Conservation (phyloP, 805 yeast genomes). For the Kuraishia capsulata region DNA sequence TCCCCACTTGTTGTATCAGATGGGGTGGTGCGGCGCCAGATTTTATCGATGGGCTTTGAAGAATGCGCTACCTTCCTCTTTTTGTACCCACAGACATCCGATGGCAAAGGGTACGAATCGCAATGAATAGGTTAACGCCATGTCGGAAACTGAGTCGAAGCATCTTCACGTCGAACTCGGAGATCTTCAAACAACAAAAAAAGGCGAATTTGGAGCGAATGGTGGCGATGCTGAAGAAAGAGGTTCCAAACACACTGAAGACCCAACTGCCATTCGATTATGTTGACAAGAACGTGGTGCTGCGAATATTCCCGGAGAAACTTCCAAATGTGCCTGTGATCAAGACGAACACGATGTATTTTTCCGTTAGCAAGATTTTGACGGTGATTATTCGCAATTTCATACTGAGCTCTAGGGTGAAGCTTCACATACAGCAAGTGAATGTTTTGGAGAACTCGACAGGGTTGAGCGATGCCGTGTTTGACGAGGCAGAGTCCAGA, state of each 20-base stretch:
- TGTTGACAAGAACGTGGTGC: slow-evolving; percentile 35
- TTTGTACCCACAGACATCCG: no score
- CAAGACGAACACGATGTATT: slow-evolving; percentile 46
- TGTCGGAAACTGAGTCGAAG: background rate
- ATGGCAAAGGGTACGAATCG: no score
- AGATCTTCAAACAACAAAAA: slow-evolving; percentile 14
- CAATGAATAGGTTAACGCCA: background rate
- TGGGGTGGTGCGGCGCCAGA: no score
- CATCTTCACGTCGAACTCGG: background rate
- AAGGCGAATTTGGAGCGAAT: slow-evolving; percentile 47
- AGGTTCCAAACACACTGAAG: slow-evolving; percentile 43
- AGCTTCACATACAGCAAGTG: slow-evolving; percentile 41
- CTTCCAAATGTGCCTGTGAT: slow-evolving; percentile 46
- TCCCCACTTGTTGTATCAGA: no score
- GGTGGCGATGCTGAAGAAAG: slow-evolving; percentile 34
- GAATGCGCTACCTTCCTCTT: no score
- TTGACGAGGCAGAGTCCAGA: background rate
- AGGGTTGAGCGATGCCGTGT: background rate
- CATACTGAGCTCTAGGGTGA: slow-evolving; percentile 41
- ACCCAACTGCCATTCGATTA: slow-evolving; percentile 32
- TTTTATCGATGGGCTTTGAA: no score
- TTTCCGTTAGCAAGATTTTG: slow-evolving; percentile 46
- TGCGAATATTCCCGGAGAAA: slow-evolving; percentile 50
- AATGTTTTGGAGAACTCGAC: slow-evolving; percentile 15
- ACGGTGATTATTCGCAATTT: slow-evolving; percentile 46